phyloP scores from a whole-genome alignment of 2,329 filamentous ascomycete genomes.

The Paraconiothyrium brasiliense region DNA sequence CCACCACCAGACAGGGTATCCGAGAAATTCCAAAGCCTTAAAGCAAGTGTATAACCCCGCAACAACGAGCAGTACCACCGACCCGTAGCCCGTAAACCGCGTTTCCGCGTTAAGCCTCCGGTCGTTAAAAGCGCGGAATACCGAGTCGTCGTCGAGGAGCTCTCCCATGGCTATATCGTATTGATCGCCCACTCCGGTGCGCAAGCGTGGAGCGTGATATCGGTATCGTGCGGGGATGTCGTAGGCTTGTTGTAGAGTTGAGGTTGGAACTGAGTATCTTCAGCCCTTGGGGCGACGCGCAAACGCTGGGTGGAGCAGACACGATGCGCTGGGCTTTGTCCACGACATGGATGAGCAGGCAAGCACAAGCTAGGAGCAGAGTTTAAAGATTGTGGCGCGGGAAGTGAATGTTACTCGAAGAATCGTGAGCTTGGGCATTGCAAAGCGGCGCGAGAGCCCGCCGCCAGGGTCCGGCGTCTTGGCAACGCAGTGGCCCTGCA shows the following conservation, averaged over 20 bases:
- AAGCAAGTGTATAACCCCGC: slow-evolving; percentile 40
- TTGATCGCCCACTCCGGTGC: neutral
- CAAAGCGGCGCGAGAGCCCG: neutral
- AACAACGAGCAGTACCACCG: slow-evolving; percentile 31
- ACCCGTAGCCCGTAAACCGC: slow-evolving; percentile 23
- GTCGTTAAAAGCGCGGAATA: slow-evolving; percentile 21
- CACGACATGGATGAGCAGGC: slow-evolving; percentile 46
- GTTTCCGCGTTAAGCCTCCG: slow-evolving; percentile 17
- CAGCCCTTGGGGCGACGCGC: slow-evolving; percentile 48
- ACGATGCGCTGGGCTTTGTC: slow-evolving; percentile 32
- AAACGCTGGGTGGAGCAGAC: slow-evolving; percentile 40
- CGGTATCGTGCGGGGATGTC: neutral
- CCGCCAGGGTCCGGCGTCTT: neutral
- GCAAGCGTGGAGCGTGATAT: neutral
- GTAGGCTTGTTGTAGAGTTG: neutral
- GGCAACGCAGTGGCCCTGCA: neutral
- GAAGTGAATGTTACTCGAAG: slow-evolving; percentile 26
- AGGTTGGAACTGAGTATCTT: slow-evolving; percentile 19
- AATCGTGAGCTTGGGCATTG: slow-evolving; percentile 18
- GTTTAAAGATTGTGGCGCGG: slow-evolving; percentile 14
- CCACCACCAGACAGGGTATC: slow-evolving; percentile 55
- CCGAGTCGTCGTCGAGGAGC: slow-evolving; percentile 14
- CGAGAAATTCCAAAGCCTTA: slow-evolving; percentile 37
- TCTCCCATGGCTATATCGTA: slow-evolving; percentile 12
- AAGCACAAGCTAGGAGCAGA: slow-evolving; percentile 23